Evolutionary conservation across 192 early-diverging fungal species (phyloP), one percentile per base, ranked within the genome.

Genomic region (Lunasporangiospora selenospora): DNA sequence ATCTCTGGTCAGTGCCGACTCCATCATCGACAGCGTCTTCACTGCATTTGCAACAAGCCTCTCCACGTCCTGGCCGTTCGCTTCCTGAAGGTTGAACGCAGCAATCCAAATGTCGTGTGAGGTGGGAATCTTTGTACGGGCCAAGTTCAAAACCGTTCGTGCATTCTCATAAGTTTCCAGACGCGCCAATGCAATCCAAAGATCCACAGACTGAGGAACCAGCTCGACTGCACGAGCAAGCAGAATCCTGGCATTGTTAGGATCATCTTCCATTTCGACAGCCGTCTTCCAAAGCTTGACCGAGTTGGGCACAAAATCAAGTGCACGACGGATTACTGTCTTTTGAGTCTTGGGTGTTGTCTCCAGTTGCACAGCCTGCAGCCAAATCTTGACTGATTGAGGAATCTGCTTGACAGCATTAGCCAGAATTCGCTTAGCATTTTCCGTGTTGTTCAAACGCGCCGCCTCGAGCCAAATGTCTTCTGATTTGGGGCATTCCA

Each of bases 391-490:
- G 53, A 98, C 95, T 1, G 93, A 93, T 36, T 93, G 90, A 16
- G 98, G 98, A 30, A 98, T 64, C 56, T 93, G 85, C 12, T 92
- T 85, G 30, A 94, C 91, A 3, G 95, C 97, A 58, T 91, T 88
- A 11, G 93, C 92, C n/a, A 98, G 83, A 44, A 98, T 90, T 39
- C 89, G 85, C 62, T 95, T 95, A 10, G 96, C 95, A 37, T 90
- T 92, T 6, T 94, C 89, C 6, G 76, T 62, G 26, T 78, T 90
- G 76, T 96, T 95, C 23, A 99, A 80, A 15, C 96, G 88, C 0
- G 95, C 95, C 2, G 95, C 88, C 66, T 98, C 98, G 29, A 99
- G 81, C 98, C 98, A 99, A 15, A 98, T 85, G 65, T 99, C 98
- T 75, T 98, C 97, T 51, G 80, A 91, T 50, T 89, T 93, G 6